Conservation (phyloP, 352 stramenopile genomes). For the Saprolegnia parasitica region DNA sequence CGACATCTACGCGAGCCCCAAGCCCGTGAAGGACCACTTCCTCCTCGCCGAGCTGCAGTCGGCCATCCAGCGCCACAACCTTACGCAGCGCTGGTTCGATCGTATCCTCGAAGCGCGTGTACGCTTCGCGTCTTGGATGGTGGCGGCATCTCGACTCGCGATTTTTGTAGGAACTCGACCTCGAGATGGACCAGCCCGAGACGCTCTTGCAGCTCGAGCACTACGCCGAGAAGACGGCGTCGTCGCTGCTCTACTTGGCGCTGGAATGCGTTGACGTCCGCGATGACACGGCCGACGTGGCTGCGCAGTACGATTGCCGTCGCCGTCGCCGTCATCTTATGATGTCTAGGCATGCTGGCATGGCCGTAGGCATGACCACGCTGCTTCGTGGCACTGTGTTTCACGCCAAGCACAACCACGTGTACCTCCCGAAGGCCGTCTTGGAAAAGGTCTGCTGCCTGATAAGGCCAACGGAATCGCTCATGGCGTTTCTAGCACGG, state of each 20-base stretch:
- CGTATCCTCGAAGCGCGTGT: constrained; percentile 83
- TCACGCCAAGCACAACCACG: constrained; percentile 58
- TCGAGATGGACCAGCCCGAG: constrained; percentile 71
- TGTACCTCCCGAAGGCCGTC: constrained; percentile 79
- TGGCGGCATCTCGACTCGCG: not conserved
- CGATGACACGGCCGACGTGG: constrained; percentile 66
- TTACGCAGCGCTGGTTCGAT: constrained; percentile 90
- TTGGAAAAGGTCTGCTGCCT: constrained; percentile 52
- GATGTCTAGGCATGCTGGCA: constrained; percentile 60
- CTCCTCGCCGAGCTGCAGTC: constrained; percentile 62
- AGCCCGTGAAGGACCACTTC: constrained; percentile 42
- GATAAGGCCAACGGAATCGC: not conserved
- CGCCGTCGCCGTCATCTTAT: not conserved
- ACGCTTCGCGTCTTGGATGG: constrained; percentile 18
- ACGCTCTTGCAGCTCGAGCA: constrained; percentile 71
- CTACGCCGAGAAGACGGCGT: constrained; percentile 85
- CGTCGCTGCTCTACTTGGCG: constrained; percentile 86
- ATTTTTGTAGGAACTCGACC: constrained; percentile 67
- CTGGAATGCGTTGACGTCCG: constrained; percentile 80
- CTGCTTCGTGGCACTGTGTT: constrained; percentile 70
- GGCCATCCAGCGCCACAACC: constrained; percentile 60
- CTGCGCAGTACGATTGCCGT: constrained; percentile 34
- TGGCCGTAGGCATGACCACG: constrained; percentile 81
- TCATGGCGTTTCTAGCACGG: constrained; percentile 37
- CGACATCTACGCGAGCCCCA: constrained; percentile 47